Evolutionary conservation across 176 grass and related monocot species (phyloP).

Genomic region (Otatea glauca): DNA sequence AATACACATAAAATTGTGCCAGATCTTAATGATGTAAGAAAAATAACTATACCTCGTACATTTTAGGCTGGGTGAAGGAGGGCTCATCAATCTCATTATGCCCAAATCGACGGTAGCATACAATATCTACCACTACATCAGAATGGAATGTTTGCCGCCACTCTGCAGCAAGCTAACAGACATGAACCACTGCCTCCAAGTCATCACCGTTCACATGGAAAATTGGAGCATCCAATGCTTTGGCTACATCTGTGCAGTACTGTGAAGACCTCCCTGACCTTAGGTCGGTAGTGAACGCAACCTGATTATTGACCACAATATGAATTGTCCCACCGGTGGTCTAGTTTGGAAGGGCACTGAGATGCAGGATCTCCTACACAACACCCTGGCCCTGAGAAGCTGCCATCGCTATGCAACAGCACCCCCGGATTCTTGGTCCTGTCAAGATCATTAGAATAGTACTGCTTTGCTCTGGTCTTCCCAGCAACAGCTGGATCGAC

Average conservation of each 20-base stretch:
- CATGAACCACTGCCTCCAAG: conserved; percentile 91
- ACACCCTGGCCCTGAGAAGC: conserved; percentile 98
- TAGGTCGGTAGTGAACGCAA: conserved; percentile 81
- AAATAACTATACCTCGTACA: conserved; percentile 72
- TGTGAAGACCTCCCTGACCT: conserved; percentile 71
- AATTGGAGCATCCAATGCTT: conserved; percentile 79
- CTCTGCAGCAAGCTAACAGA: conserved; percentile 88
- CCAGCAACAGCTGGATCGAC: conserved; percentile 91
- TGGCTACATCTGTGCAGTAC: conserved; percentile 84
- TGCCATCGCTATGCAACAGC: conserved; percentile 94
- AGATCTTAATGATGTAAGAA: background rate
- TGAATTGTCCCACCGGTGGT: conserved; percentile 95
- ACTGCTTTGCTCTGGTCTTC: conserved; percentile 96
- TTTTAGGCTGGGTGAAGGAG: conserved; percentile 95
- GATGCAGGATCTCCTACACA: conserved; percentile 93
- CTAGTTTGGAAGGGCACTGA: conserved; percentile 92
- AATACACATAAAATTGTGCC: background rate
- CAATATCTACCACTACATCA: conserved; percentile 90
- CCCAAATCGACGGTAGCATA: conserved; percentile 93
- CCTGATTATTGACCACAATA: conserved; percentile 78
- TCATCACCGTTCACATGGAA: conserved; percentile 98
- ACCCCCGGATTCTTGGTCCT: conserved; percentile 90
- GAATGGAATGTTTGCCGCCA: conserved; percentile 96
- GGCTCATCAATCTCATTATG: conserved; percentile 98
- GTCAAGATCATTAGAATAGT: conserved; percentile 85